Percentiles rank a stretch among this genome's conserved stretches.
These are phyloP conservation scores for Fusarium xylarioides DNA, from an alignment of 2,329 filamentous ascomycete species.

Conservation along the genomic window DNA sequence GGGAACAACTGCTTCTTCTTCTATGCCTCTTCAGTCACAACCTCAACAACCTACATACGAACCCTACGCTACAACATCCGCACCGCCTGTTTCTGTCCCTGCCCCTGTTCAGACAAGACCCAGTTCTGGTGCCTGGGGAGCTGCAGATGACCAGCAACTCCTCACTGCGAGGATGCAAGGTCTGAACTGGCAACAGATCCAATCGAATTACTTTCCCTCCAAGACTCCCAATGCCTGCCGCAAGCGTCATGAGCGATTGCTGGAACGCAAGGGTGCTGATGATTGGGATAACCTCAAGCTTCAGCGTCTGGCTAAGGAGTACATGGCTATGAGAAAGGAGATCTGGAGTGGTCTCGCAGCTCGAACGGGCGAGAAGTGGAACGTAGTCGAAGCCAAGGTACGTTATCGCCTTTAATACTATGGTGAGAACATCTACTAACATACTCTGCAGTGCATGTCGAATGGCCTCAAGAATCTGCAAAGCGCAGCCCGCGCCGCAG, in stretches of 20 bases:
- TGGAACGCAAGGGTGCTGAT: conserved; percentile 77
- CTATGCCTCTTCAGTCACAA: conserved; percentile 46
- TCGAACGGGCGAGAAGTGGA: conserved; percentile 86
- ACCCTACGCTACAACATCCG: conserved; percentile 48
- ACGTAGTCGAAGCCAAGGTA: conserved; percentile 71
- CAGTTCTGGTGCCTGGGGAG: conserved; percentile 75
- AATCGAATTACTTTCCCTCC: conserved; percentile 76
- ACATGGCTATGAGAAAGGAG: conserved; percentile 80
- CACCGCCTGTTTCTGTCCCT: conserved; percentile 46
- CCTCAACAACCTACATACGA: conserved; percentile 51
- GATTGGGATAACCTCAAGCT: conserved; percentile 83
- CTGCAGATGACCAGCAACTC: conserved; percentile 77
- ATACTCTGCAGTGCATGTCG: conserved; percentile 75
- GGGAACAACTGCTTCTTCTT: conserved; percentile 46
- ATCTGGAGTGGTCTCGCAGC: conserved; percentile 82
- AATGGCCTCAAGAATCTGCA: conserved; percentile 84
- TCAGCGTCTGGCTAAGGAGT: conserved; percentile 78
- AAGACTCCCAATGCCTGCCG: conserved; percentile 88
- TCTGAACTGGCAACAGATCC: conserved; percentile 86
- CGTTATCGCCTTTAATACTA: conserved; percentile 11
- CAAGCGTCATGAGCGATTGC: conserved; percentile 85
- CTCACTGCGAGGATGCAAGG: conserved; percentile 76
- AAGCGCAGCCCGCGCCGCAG: conserved; percentile 71
- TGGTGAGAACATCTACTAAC: not conserved
- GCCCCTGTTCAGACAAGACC: conserved; percentile 62